These are phyloP conservation scores for Guadua angustifolia DNA, from an alignment of 176 grass and related monocot genomes.

Conservation along the genomic window DNA sequence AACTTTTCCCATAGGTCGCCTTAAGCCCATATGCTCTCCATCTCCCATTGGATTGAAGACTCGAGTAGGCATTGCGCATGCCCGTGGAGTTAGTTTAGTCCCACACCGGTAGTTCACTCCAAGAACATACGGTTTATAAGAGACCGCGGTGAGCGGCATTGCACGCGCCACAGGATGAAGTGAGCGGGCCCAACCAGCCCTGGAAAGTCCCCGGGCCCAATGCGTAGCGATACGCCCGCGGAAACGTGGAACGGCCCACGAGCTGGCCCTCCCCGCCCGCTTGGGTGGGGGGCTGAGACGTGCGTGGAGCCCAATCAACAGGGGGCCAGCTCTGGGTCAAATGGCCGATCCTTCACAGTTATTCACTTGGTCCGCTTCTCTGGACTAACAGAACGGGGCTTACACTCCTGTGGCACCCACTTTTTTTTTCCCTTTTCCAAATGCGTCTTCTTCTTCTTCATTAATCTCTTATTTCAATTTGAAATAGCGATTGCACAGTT, in stretches of 20 bases:
- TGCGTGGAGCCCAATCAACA: constrained; percentile 43
- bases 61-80: no score
- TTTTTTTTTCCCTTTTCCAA: constrained; percentile 20
- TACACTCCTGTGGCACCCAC: constrained; percentile 48
- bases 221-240: constrained; percentile 51
- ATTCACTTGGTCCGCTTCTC: constrained; percentile 40
- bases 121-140: not conserved
- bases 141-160: accelerated
- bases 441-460: not conserved
- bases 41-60: no score
- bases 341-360: constrained; percentile 40
- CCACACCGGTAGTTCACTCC: not conserved
- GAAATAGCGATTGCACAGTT: not conserved
- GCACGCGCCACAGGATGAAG: constrained; percentile 39
- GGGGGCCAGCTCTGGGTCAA: constrained; percentile 37
- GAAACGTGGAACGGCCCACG: constrained; percentile 46
- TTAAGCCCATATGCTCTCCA: no score
- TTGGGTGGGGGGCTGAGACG: constrained; percentile 44
- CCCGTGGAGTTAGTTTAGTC: no score
- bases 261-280: constrained; percentile 15
- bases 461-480: not conserved
- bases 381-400: constrained; percentile 57
- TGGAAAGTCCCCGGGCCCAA: constrained; percentile 47
- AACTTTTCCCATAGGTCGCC: no score
- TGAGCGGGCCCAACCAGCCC: constrained; percentile 43